Base-by-base conservation (phyloP, 768 basidiomycete species). In the Leccinum ochraceum region DNA sequence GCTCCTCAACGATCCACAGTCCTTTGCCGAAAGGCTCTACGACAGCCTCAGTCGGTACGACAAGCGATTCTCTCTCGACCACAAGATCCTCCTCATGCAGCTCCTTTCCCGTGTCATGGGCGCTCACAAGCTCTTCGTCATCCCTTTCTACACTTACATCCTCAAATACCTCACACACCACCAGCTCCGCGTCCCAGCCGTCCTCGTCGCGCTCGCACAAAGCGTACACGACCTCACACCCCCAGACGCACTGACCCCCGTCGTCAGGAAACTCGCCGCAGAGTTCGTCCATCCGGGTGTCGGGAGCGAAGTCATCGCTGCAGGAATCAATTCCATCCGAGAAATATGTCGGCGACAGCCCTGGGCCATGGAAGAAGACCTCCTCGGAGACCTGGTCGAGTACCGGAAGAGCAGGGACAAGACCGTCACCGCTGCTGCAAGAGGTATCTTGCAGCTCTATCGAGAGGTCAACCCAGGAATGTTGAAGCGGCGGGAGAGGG, bases 231-330 rank as follows among this genome's bases (percentile, higher is more conserved):
- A 96, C 48, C 83, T 96, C 53, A 97, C 95, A 0, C 97, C 95
- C 2, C 96, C 96, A 0, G 95, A 98, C 70, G 92, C 83, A 4
- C 79, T 99, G 6, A 87, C 85, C 4, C 97, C 97, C 13, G 91
- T 95, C 50, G 79, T 99, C 59, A 83, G 86, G 53, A 99, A 98
- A 75, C 78, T 99, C 59, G 95, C 95, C 1, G 86, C 90, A 68
- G 96, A 99, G 71, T 99, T 98, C 66, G 91, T 99, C 2, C 95
- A 98, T 74, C 95, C 96, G 1, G 97, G 97, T 53, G 97, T 98
- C 3, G 93, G 93, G 1, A 86, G 89, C 66, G 95, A 98, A 74
- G 94, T 98, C 68, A 90, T 98, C 62, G 88, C 95, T 1, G 97
- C 96, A 0, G 97, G 97, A n/a, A 78, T 99, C 63, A 99, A 99